Evolutionary conservation across 2,329 filamentous ascomycete species (phyloP), one percentile per base, ranked within the genome.

Genomic region (Colletotrichum sidae): DNA sequence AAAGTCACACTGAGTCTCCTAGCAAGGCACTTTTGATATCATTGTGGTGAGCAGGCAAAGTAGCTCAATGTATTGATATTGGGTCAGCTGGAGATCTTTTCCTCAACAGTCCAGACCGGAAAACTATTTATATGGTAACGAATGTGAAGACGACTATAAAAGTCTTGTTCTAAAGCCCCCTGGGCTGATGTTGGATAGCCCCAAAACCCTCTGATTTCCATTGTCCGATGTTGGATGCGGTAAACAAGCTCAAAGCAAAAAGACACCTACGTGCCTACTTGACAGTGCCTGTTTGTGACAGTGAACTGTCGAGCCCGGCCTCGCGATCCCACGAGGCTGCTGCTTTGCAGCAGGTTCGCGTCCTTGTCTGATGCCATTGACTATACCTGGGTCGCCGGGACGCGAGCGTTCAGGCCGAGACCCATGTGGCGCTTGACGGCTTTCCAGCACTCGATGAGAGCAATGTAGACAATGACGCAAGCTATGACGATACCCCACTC

Each of bases 401-500:
- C 38, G 46, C 61, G 50, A 1, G 49, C 49, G 35, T 49, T 54
- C 38, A 76, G 56, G 4, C 79, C 80, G 12, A 80, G 71, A 4
- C 71, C 69, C 41, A 81, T 76, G 12, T 78, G 73, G 39, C 90
- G 79, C 82, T 93, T 93, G 12, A 80, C 77, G 59, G 85, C 90
- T 79, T 93, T 93, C 89, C 90, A 93, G 0, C 72, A 70, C 78
- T 93, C 91, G 2, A 92, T 81, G 8, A 91, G 84, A 0, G 77
- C 76, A 53, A 92, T 80, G 75, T 92, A 93, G 8, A 86, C 73
- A 2, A 84, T 75, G 0, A 89, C 82, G 39, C 82, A 85, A 15
- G 86, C 82, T 50, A 85, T 80, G 1, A 93, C 90, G 2, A 93
- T 81, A 2, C 84, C 89, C 91, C 90, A 93, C 72, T 93, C 90